phyloP scores from a whole-genome alignment of 441 rosid species.

The Populus tomentosa region DNA sequence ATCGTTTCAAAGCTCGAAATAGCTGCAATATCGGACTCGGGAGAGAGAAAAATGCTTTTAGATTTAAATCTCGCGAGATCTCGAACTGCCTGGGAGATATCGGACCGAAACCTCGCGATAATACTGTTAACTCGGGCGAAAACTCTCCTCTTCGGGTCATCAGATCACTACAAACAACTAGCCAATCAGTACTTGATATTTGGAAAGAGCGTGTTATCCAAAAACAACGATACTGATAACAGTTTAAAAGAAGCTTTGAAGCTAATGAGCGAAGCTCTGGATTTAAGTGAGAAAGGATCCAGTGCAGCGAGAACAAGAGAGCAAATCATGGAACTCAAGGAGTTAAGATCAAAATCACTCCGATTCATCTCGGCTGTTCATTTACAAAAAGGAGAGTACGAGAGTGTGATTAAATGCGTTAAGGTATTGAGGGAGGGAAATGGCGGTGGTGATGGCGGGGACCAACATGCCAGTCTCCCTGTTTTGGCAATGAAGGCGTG shows the following conservation, averaged over 20 bases:
- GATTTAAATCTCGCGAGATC: conserved; percentile 82
- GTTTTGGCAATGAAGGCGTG: conserved; percentile 97
- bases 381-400: conserved; percentile 78
- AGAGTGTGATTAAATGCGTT: conserved; percentile 85
- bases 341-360: conserved; percentile 54
- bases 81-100: conserved; percentile 75
- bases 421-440: conserved; percentile 72
- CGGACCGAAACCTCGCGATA: conserved; percentile 65
- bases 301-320: conserved; percentile 52
- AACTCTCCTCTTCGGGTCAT: conserved; percentile 54
- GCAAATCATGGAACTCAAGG: conserved; percentile 52
- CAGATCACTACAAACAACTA: conserved; percentile 59
- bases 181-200: conserved; percentile 64
- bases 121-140: conserved; percentile 69
- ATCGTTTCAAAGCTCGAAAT: conserved; percentile 55
- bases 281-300: conserved; percentile 73
- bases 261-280: conserved; percentile 80
- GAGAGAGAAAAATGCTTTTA: conserved; percentile 59
- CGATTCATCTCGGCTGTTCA: conserved; percentile 90
- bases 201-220: conserved; percentile 52
- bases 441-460: conserved; percentile 54
- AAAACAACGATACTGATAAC: conserved; percentile 23
- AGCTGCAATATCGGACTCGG: conserved; percentile 45
- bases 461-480: conserved; percentile 78
- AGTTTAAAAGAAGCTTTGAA: conserved; percentile 59